Base-by-base conservation (phyloP, 2,329 filamentous ascomycete species). In the Diaporthe aspalathi region DNA sequence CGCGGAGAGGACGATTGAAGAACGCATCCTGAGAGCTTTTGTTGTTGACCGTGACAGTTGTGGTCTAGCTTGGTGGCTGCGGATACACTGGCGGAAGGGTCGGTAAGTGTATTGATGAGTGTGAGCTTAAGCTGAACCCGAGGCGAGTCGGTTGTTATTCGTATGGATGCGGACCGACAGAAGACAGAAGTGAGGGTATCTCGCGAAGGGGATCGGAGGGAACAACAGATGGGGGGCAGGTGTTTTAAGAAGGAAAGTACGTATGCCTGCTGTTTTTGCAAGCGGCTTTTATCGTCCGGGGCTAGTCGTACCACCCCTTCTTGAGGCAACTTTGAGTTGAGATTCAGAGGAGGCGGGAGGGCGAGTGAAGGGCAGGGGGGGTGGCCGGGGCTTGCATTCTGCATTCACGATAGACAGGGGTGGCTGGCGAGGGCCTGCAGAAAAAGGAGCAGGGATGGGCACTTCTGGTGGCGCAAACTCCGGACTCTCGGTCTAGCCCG, bases 1-100 rank as follows among this genome's bases (percentile, higher is more conserved):
- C 78, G 83, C 83, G 75, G 84, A 75, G 74, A 84, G 72, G 72
- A 82, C 78, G 72, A 81, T 73, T 74, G 80, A 79, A 74, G 78
- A 78, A 76, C 83, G 84, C 84, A 86, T 86, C 65, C 74, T 81
- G 80, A 75, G 53, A 54, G 4, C 14, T 35, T 56, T 56, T 24
- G 32, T 56, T 24, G 12, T 29, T 32, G 16, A n/a, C n/a, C n/a
- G n/a, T 67, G 32, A 40, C 53, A 27, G n/a, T 27, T 20, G 32
- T 71, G 40, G 43, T 69, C n/a, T 17, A 27, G 47, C 50, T 53
- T 35, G 47, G 35, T 40, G 57, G 52, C 45, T 32, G 43, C 1
- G 8, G 20, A 57, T 43, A 56, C 52, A 35, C 20, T 38, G 53
- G 43, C 43, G 43, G 67, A 29, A 43, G 50, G 20, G 11, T 62